Base-by-base conservation (phyloP, 192 early-diverging fungal genomes). In the Podila verticillata region DNA sequence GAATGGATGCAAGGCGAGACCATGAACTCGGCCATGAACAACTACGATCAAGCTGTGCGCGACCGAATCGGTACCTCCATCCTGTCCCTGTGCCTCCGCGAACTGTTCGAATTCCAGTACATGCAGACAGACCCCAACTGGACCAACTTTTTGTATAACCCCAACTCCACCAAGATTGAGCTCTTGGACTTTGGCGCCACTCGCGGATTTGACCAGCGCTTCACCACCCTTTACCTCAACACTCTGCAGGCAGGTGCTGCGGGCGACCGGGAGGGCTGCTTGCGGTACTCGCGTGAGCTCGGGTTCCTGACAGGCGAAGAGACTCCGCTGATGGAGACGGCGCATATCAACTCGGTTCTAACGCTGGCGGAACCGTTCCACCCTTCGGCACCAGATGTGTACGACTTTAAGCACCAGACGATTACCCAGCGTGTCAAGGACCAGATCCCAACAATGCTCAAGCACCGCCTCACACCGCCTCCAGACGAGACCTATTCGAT, bases 111-210 rank as follows among this genome's bases (percentile, higher is more conserved):
- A 58, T 98, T 95, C 83, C 86, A 90, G 66, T 98, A 93, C 81
- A 99, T 99, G 98, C 98, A 99, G 82, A 99, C 98, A 7, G 98
- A 99, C 82, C 98, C 98, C 3, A 99, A 99, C 79, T 99, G 98
- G 98, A 91, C 93, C 61, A 99, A 99, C 82, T 99, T 99, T 78
- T 83, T 99, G 61, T 99, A 96, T 74, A 92, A 96, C 67, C 72
- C 61, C 4, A 35, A 47, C 6, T 89, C 87, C 12, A 84, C 86
- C 57, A 93, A 89, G 82, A 80, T 99, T 57, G 89, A 92, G 35
- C 75, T 99, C 77, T 80, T 99, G 39, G 98, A 99, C 81, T 99
- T 99, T 88, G 98, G 98, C 24, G 94, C 98, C 4, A 93, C 93
- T 28, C 88, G 96, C 30, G 90, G 88, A 56, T 99, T 95, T 73